Conservation (phyloP, 139 green algal species). For the Nannochloris sp. region DNA sequence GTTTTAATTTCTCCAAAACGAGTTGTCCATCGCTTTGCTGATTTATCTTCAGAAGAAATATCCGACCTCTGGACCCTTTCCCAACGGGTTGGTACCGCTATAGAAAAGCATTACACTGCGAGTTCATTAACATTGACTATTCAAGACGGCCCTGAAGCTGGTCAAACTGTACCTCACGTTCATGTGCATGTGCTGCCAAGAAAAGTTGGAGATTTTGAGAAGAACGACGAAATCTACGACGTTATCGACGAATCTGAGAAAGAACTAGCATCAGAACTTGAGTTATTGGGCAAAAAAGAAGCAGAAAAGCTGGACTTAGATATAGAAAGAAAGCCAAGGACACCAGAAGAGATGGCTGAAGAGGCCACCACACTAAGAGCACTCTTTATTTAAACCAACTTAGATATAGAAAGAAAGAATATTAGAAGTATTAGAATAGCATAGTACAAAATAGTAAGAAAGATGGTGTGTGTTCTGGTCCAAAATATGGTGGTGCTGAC, state of each 20-base stretch:
- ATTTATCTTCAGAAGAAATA: conserved; percentile 74
- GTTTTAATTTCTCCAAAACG: conserved; percentile 82
- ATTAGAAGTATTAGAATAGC: not conserved
- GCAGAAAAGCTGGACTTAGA: conserved; percentile 67
- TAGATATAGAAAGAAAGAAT: not conserved
- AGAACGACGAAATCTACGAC: conserved; percentile 91
- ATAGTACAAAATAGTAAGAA: conserved; percentile 1
- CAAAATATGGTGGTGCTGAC: too few species aligned
- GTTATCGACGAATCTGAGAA: conserved; percentile 44
- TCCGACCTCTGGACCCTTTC: conserved; percentile 79
- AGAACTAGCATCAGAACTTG: not conserved
- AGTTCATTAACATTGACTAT: conserved; percentile 75
- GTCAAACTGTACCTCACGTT: conserved; percentile 93
- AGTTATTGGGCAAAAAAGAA: not conserved
- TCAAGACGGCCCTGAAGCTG: conserved; percentile 69
- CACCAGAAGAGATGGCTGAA: conserved; percentile 68
- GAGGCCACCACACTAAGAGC: conserved; percentile 58
- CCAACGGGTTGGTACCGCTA: conserved; percentile 39
- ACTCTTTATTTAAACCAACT: conserved; percentile 31
- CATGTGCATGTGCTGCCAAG: conserved; percentile 93
- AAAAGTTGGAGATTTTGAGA: conserved; percentile 72
- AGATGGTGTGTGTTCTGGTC: not conserved
- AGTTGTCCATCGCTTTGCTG: conserved; percentile 62
- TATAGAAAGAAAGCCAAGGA: conserved; percentile 57
- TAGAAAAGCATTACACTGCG: conserved; percentile 59